Percentiles rank a stretch among this genome's conserved stretches.
phyloP scores from a whole-genome alignment of 1,139 yeast genomes.

The Diutina mesorugosa region DNA sequence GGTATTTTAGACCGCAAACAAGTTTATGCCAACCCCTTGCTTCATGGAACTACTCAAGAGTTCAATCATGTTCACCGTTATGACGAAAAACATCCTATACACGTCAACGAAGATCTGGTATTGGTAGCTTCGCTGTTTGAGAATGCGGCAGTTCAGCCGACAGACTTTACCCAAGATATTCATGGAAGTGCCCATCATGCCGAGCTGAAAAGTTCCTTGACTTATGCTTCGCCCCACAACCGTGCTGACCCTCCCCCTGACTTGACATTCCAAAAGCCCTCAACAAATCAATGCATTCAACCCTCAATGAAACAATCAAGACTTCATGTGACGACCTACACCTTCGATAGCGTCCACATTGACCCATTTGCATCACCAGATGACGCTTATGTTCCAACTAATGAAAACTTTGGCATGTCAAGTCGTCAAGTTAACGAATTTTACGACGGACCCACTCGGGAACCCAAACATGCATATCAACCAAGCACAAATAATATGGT shows the following conservation, averaged over 20 bases:
- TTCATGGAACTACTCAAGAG: slow-evolving; percentile 5
- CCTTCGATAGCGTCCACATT: neutral
- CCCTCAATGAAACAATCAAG: neutral
- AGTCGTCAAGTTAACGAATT: neutral
- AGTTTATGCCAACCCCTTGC: slow-evolving; percentile 16
- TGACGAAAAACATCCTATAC: neutral
- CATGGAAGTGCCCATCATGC: neutral
- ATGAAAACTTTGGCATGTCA: neutral
- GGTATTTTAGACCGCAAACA: slow-evolving; percentile 17
- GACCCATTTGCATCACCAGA: neutral
- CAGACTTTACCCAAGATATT: neutral
- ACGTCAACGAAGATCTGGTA: neutral
- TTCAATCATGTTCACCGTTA: neutral
- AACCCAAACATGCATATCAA: neutral
- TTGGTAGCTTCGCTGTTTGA: neutral
- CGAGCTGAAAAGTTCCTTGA: neutral
- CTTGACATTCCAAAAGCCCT: neutral
- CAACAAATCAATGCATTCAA: neutral
- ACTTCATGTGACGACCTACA: neutral
- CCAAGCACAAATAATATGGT: neutral
- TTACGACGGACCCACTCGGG: neutral
- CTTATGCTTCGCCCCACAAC: neutral
- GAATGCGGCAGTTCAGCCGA: neutral
- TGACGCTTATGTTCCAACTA: neutral
- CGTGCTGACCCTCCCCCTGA: neutral